Evolutionary conservation across 371 early-diverging fungal genomes (phyloP).

Genomic region (Vittaforma corneae): DNA sequence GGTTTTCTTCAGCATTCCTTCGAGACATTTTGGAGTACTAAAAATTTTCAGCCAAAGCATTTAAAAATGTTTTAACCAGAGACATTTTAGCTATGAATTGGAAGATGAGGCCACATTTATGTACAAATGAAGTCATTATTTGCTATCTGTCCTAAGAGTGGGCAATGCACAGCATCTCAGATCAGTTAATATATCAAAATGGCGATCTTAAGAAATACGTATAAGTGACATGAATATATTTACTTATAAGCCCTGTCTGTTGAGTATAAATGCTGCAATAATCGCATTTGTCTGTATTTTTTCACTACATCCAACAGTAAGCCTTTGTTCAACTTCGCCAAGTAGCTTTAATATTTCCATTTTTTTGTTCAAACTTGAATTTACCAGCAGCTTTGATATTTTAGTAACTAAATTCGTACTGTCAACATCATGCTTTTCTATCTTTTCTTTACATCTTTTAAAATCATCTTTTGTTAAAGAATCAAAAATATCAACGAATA

Average conservation of each 20-base stretch:
- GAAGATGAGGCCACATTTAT: too few species aligned
- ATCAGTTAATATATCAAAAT: neutral
- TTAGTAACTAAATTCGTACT: constrained; percentile 23
- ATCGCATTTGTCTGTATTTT: constrained; percentile 52
- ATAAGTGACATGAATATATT: constrained; percentile 8
- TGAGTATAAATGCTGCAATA: constrained; percentile 41
- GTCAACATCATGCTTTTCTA: constrained; percentile 26
- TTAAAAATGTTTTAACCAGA: too few species aligned
- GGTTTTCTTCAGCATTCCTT: too few species aligned
- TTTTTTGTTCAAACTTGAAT: constrained; percentile 28
- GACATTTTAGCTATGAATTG: too few species aligned
- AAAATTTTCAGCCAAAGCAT: too few species aligned
- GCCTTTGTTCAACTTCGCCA: constrained; percentile 50
- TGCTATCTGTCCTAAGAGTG: too few species aligned
- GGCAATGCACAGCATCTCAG: too few species aligned
- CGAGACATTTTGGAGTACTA: too few species aligned
- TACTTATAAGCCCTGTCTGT: constrained; percentile 15
- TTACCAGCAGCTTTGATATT: constrained; percentile 32
- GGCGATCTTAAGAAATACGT: neutral
- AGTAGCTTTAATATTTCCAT: constrained; percentile 45
- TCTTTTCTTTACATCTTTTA: neutral
- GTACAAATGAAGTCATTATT: too few species aligned
- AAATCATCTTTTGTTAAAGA: constrained; percentile 22
- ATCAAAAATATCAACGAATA: constrained; percentile 31
- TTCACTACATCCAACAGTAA: constrained; percentile 51